phyloP scores from a whole-genome alignment of 1,284 basidiomycete genomes.

The Tetrapyrgos nigripes region DNA sequence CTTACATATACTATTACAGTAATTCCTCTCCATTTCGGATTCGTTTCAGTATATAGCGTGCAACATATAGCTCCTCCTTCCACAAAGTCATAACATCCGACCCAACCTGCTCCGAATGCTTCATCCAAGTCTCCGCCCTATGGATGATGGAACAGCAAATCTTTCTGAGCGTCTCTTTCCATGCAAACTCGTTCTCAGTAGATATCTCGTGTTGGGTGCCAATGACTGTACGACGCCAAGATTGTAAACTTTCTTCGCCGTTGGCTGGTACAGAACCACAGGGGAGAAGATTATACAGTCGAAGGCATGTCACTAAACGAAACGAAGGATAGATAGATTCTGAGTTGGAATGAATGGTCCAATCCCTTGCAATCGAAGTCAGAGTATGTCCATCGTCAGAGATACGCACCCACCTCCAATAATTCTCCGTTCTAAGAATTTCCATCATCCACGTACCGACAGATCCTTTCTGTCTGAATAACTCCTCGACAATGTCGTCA shows the following conservation, averaged over 20 bases:
- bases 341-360: slow-evolving; percentile 70
- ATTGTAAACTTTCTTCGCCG: slow-evolving; percentile 40
- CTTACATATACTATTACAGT: too few species aligned
- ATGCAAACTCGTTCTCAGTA: slow-evolving; percentile 44
- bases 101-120: slow-evolving; percentile 26
- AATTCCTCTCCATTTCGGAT: slow-evolving; percentile 43
- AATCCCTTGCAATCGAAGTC: slow-evolving; percentile 60
- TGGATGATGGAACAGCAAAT: slow-evolving; percentile 40
- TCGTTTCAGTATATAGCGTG: slow-evolving; percentile 51
- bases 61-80: slow-evolving; percentile 59
- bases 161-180: slow-evolving; percentile 39
- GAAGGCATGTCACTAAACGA: slow-evolving; percentile 73
- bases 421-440: slow-evolving; percentile 63
- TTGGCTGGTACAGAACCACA: slow-evolving; percentile 21
- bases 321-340: slow-evolving; percentile 76
- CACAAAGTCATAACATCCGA: slow-evolving; percentile 40
- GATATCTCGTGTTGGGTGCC: slow-evolving; percentile 51
- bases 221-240: slow-evolving; percentile 62
- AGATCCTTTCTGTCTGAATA: slow-evolving; percentile 49
- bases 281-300: slow-evolving; percentile 58
- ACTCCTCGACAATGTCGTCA: slow-evolving; percentile 56
- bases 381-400: not conserved
- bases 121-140: slow-evolving; percentile 8
- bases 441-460: slow-evolving; percentile 52
- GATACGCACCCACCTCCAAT: slow-evolving; percentile 70